Base-by-base conservation (phyloP, 164 flowering plant species). In the Brasenia schreberi region DNA sequence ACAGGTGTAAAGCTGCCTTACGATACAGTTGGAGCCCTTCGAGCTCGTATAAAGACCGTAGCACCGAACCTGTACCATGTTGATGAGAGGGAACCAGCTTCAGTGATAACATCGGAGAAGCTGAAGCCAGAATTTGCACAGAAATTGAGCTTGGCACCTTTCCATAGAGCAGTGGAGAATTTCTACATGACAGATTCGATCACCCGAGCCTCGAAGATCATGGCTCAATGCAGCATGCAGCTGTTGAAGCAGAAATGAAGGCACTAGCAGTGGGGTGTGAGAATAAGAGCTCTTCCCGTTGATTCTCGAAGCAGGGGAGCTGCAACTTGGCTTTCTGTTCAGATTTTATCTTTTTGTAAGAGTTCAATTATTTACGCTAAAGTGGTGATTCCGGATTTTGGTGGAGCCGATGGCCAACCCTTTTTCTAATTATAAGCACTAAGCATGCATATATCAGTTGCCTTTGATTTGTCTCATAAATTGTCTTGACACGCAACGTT, bases 131-230 rank as follows among this genome's bases (percentile, higher is more conserved):
- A 83, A 43, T 53, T 42, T 19, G 61, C 19, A 3, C 72, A 76
- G 66, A 77, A 82, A 75, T 62, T 83, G 69, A 80, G 74, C 65
- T 53, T 42, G 52, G 62, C 69, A 0, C 74, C 86, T 0, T 95
- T 95, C 70, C 73, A 68, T 45, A 23, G 70, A 43, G 85, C 84
- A 0, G 77, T 95, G 19, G 95, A 90, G 75, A 92, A 95, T 53
- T 95, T 95, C 79, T 95, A 90, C 66, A 92, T 92, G 98, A 95
- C 98, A 0, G 90, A 95, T 76, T 64, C 99, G 0, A 87, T 95
- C 44, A 95, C 96, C 9, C 77, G 99, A 72, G 98, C 99, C 16
- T 95, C 98, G 42, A 95, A 95, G 89, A 88, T 90, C 43, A 92
- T 95, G 99, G 97, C 98, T 4, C 99, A 95, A 65, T 95, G 99